Percentiles rank a stretch among this genome's conserved stretches.
phyloP scores from a whole-genome alignment of 2,329 filamentous ascomycete species.

The Phoma sp. region DNA sequence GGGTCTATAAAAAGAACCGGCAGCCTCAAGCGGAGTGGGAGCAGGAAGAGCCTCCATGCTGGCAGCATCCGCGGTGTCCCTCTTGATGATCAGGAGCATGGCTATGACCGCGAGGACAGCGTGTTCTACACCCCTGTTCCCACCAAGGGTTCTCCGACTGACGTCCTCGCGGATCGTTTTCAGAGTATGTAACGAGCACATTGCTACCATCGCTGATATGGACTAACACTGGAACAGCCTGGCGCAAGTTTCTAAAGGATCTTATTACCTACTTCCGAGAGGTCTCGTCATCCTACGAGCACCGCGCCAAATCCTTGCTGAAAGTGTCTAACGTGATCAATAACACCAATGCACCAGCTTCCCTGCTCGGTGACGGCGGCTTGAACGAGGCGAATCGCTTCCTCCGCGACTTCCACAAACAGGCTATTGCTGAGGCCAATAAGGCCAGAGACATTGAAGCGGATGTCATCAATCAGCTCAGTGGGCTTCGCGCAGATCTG shows the following conservation, averaged over 20 bases:
- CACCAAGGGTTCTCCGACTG: conserved; percentile 84
- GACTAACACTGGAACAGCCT: conserved; percentile 64
- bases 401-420: conserved; percentile 81
- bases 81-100: conserved; percentile 73
- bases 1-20: conserved; percentile 73
- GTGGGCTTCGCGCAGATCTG: conserved; percentile 83
- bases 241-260: conserved; percentile 94
- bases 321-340: conserved; percentile 86
- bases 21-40: conserved; percentile 80
- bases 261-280: conserved; percentile 93
- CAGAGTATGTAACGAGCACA: conserved; percentile 66
- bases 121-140: conserved; percentile 90
- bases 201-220: neutral
- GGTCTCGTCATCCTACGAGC: conserved; percentile 86
- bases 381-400: conserved; percentile 85
- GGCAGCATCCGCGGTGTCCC: conserved; percentile 85
- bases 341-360: conserved; percentile 74
- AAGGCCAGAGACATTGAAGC: conserved; percentile 90
- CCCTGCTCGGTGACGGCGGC: conserved; percentile 81
- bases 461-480: conserved; percentile 87
- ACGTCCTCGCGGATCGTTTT: conserved; percentile 84
- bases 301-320: conserved; percentile 77
- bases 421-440: conserved; percentile 77
- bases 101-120: conserved; percentile 71
- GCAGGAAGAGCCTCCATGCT: conserved; percentile 79